These are phyloP conservation scores for Phytopythium aichiense DNA, from an alignment of 352 stramenopile species.

Conservation along the genomic window DNA sequence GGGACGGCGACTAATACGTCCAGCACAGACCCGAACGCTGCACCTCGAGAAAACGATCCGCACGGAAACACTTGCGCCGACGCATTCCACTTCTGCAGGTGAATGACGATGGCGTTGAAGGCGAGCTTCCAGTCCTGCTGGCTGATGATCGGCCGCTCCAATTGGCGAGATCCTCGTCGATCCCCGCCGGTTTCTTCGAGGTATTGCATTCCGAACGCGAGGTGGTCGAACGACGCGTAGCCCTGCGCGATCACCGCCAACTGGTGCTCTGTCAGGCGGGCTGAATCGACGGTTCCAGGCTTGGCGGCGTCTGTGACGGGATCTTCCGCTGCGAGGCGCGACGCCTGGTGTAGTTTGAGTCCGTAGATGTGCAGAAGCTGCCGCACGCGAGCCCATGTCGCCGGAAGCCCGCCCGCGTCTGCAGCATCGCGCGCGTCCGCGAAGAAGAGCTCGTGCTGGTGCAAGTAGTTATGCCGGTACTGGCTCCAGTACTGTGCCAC, in stretches of 20 bases:
- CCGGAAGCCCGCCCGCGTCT: slow-evolving; percentile 4
- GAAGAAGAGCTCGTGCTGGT: slow-evolving; percentile 63
- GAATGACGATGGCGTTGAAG: slow-evolving; percentile 55
- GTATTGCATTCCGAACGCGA: slow-evolving; percentile 39
- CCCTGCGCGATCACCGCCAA: slow-evolving; percentile 17
- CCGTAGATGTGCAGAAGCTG: slow-evolving; percentile 49
- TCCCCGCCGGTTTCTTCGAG: neutral
- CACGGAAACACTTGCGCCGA: slow-evolving; percentile 60
- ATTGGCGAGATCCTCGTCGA: neutral
- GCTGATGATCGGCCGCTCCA: slow-evolving; percentile 34
- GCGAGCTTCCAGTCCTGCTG: slow-evolving; percentile 63
- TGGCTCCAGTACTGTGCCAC: slow-evolving; percentile 54
- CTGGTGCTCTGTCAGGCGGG: slow-evolving; percentile 21
- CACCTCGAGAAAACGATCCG: slow-evolving; percentile 65
- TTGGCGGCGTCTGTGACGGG: neutral
- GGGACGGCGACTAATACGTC: slow-evolving; percentile 56
- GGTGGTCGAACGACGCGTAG: slow-evolving; percentile 17
- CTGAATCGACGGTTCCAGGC: slow-evolving; percentile 3
- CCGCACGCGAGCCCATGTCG: slow-evolving; percentile 32
- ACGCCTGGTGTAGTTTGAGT: slow-evolving; percentile 36
- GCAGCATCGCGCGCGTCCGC: slow-evolving; percentile 13
- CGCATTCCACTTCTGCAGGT: slow-evolving; percentile 51
- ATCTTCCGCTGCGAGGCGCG: slow-evolving; percentile 22
- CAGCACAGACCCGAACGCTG: slow-evolving; percentile 64
- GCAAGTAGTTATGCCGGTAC: slow-evolving; percentile 62